Conservation (phyloP, 805 yeast genomes). For the Yamadazyma nakazawae region DNA sequence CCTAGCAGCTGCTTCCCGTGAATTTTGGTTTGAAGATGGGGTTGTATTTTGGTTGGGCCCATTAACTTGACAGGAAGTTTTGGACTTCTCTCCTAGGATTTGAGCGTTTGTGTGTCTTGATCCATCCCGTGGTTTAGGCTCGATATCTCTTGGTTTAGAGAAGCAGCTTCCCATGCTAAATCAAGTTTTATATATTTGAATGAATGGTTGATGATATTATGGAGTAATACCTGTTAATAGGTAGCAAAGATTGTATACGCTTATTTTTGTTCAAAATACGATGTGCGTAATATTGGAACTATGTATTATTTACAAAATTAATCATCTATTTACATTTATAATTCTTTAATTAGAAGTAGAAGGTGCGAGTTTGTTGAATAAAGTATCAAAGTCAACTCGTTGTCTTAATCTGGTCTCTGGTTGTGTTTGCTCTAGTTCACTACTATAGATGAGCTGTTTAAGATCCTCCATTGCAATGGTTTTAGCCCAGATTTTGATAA, state of each 20-base stretch:
- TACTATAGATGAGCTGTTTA: background rate
- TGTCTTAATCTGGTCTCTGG: background rate
- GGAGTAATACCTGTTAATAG: too few relatives aligned
- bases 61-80: slow-evolving; percentile 1
- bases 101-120: background rate
- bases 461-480: background rate
- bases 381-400: background rate
- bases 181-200: too few relatives aligned
- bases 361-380: background rate
- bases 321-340: background rate
- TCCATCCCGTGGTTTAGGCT: background rate
- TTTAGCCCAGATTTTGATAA: slow-evolving; percentile 24
- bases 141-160: slow-evolving; percentile 15
- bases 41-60: background rate
- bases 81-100: background rate
- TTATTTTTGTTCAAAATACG: too few relatives aligned
- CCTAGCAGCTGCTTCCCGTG: slow-evolving; percentile 34
- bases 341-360: background rate
- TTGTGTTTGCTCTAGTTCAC: background rate
- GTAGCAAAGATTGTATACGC: too few relatives aligned
- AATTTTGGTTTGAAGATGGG: background rate
- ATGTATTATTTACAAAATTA: background rate
- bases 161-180: slow-evolving; percentile 24
- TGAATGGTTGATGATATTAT: too few relatives aligned
- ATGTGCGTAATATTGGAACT: background rate